Conservation (phyloP, 371 early-diverging fungal species). For the Lichtheimia corymbifera region DNA sequence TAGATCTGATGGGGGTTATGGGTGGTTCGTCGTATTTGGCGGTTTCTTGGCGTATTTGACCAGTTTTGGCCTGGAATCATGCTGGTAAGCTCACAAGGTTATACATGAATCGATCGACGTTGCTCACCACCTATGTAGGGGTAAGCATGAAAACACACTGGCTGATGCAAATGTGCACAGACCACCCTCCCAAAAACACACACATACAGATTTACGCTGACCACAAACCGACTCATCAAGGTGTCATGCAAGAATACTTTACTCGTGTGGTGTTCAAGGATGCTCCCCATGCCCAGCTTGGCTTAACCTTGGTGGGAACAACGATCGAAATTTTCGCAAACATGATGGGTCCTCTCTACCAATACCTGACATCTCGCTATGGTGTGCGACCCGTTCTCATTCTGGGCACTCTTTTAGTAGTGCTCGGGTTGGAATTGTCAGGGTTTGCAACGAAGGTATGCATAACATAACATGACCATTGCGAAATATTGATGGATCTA, state of each 20-base stretch:
- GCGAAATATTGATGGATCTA: neutral
- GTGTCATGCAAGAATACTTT: constrained; percentile 33
- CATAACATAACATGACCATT: no score
- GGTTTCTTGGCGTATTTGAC: constrained; percentile 57
- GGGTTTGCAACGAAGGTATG: constrained; percentile 30
- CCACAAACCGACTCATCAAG: constrained; percentile 5
- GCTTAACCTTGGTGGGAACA: constrained; percentile 40
- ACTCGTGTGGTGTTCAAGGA: constrained; percentile 21
- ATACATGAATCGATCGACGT: no score
- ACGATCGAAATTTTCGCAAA: constrained; percentile 27
- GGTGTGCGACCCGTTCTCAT: constrained; percentile 27
- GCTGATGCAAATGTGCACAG: no score
- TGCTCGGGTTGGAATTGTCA: constrained; percentile 32
- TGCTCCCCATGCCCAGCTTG: constrained; percentile 11
- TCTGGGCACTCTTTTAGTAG: constrained; percentile 18
- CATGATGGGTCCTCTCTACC: constrained; percentile 27
- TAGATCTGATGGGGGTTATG: constrained; percentile 49
- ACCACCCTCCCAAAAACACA: no score
- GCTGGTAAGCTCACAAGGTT: constrained; percentile 21
- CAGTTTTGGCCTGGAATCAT: constrained; percentile 50
- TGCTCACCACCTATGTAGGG: no score
- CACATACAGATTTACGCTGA: no score
- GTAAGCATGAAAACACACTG: no score
- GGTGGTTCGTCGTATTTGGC: constrained; percentile 59
- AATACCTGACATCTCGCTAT: constrained; percentile 19